Evolutionary conservation across 176 grass and related monocot species (phyloP).

Genomic region (Raddia guianensis): DNA sequence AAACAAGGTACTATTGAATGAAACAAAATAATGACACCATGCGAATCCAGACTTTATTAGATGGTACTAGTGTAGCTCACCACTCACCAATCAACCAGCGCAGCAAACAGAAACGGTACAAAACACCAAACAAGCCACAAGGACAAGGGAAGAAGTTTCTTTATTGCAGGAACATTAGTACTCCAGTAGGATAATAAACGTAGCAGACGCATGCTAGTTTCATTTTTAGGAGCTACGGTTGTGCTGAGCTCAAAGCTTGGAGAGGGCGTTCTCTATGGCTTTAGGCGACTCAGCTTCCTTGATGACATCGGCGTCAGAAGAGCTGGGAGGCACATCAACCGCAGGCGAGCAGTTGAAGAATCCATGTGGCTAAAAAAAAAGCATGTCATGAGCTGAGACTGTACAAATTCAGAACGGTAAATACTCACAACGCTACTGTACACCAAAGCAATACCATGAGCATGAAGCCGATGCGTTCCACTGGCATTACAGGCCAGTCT

Average conservation of each 20-base stretch:
- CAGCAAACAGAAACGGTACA: not conserved
- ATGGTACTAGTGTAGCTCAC: not conserved
- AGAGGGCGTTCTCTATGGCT: constrained; percentile 67
- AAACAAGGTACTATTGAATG: not conserved
- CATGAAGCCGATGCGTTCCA: constrained; percentile 96
- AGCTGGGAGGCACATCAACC: constrained; percentile 78
- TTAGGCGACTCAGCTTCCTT: constrained; percentile 82
- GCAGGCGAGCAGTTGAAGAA: constrained; percentile 99
- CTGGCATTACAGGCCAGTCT: constrained; percentile 99
- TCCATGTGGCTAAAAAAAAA: constrained; percentile 76
- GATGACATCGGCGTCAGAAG: constrained; percentile 55
- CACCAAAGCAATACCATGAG: constrained; percentile 68
- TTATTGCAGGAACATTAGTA: constrained; percentile 19
- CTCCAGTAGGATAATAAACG: not conserved
- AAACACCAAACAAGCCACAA: constrained; percentile 1
- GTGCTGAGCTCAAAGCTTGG: constrained; percentile 68
- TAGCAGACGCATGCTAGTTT: not conserved
- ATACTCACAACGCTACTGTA: not conserved
- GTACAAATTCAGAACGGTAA: not conserved
- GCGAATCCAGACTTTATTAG: constrained; percentile 32
- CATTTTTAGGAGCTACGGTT: not conserved
- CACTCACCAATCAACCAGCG: not conserved
- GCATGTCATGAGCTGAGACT: not conserved
- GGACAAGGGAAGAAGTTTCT: not conserved
- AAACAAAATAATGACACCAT: not conserved